Conservation (phyloP, 805 yeast species). For the Schwanniomyces pseudopolymorphus region DNA sequence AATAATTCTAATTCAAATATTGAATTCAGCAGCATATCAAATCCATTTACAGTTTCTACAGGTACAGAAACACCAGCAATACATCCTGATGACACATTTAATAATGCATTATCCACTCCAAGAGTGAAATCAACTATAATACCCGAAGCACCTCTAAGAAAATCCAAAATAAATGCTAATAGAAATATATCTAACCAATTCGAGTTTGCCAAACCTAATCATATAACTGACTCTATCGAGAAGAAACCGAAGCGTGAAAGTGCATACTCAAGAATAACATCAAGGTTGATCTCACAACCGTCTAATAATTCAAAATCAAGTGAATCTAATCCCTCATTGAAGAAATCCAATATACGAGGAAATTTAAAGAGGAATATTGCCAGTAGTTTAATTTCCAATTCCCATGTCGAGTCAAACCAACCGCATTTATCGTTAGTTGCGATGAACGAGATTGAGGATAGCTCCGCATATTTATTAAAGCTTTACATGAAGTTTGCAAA, state of each 20-base stretch:
- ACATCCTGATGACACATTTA: conserved; percentile 22
- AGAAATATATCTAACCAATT: conserved; percentile 9
- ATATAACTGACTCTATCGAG: conserved; percentile 15
- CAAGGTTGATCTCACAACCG: conserved; percentile 48
- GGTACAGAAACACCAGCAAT: conserved; percentile 9
- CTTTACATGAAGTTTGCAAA: conserved; percentile 57
- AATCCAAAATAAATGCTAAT: conserved; percentile 12
- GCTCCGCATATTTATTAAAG: conserved; percentile 44
- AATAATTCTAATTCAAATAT: background rate
- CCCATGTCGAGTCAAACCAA: conserved; percentile 10
- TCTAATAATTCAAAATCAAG: conserved; percentile 4
- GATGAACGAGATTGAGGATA: conserved; percentile 24
- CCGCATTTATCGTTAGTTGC: conserved; percentile 10
- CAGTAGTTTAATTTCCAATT: conserved; percentile 12
- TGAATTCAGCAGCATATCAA: conserved; percentile 15
- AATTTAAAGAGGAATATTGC: conserved; percentile 23
- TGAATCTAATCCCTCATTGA: conserved; percentile 3
- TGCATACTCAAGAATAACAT: conserved; percentile 46
- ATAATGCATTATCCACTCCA: conserved; percentile 30
- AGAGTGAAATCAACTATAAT: conserved; percentile 20
- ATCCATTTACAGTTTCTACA: conserved; percentile 21
- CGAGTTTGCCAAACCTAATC: conserved; percentile 33
- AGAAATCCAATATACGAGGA: conserved; percentile 7
- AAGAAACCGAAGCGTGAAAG: conserved; percentile 29
- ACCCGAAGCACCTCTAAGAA: conserved; percentile 41